A percentile compares a stretch with the other conserved stretches of the same genome.
phyloP scores from a whole-genome alignment of 192 early-diverging fungal species.

The Diversispora epigaea region DNA sequence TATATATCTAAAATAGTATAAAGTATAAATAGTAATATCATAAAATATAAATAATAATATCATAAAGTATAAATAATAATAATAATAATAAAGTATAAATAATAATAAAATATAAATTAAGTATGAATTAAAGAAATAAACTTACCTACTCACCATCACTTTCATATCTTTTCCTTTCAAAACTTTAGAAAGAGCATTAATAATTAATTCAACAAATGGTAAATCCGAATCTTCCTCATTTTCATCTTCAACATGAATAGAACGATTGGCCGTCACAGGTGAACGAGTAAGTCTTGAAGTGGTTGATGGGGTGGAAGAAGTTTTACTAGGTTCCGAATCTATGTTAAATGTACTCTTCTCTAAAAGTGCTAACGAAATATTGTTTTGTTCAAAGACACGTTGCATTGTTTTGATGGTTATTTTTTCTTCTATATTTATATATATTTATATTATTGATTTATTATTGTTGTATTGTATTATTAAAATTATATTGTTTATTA shows the following conservation, averaged over 20 bases:
- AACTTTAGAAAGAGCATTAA: constrained; percentile 1
- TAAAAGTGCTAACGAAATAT: not conserved
- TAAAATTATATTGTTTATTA: too few species aligned
- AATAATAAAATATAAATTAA: not conserved
- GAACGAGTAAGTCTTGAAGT: not conserved
- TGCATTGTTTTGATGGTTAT: not conserved
- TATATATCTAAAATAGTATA: too few species aligned
- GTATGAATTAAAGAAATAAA: not conserved
- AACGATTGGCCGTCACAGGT: not conserved
- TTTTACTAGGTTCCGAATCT: not conserved
- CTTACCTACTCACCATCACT: not conserved
- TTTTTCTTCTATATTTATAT: not conserved
- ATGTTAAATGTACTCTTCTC: not conserved
- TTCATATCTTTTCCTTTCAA: constrained; percentile 9
- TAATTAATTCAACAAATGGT: not conserved
- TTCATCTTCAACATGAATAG: not conserved
- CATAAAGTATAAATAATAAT: not conserved
- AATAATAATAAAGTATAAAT: not conserved
- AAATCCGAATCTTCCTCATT: not conserved
- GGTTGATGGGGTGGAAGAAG: not conserved
- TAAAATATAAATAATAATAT: not conserved
- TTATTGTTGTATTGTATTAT: too few species aligned
- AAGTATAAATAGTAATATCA: too few species aligned
- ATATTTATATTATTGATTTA: too few species aligned
- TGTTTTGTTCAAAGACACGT: not conserved